Evolutionary conservation across 768 basidiomycete species (phyloP).

Genomic region (Asterophora parasitica): DNA sequence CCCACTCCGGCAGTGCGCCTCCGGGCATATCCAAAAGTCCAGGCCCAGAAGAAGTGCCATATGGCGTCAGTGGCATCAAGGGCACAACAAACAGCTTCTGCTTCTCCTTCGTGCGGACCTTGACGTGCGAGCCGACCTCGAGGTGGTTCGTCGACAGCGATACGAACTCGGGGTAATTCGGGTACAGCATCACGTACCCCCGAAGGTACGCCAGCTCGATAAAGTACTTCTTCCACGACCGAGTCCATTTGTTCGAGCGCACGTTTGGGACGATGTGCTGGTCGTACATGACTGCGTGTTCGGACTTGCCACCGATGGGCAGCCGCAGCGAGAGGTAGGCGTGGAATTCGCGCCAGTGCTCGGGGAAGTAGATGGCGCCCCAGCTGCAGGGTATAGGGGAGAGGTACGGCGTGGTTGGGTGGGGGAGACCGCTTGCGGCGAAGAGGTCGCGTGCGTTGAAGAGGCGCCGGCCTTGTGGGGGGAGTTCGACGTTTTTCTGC

Average conservation of each 20-base stretch:
- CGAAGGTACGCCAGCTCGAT: conserved; percentile 80
- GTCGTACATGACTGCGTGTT: conserved; percentile 34
- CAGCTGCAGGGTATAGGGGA: conserved; percentile 88
- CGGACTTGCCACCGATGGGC: conserved; percentile 26
- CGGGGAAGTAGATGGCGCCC: conserved; percentile 89
- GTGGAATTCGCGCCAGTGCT: conserved; percentile 87
- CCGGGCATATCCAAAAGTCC: conserved; percentile 59
- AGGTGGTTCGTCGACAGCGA: conserved; percentile 90
- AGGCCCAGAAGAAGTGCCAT: conserved; percentile 9
- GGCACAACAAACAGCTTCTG: conserved; percentile 65
- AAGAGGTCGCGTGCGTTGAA: conserved; percentile 69
- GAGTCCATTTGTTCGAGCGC: conserved; percentile 76
- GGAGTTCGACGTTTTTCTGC: conserved; percentile 76
- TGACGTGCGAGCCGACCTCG: conserved; percentile 80
- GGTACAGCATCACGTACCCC: conserved; percentile 87
- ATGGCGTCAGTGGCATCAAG: conserved; percentile 40
- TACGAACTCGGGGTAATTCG: conserved; percentile 66
- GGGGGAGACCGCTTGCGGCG: conserved; percentile 28
- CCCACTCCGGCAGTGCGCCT: conserved; percentile 45
- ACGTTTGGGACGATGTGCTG: conserved; percentile 61
- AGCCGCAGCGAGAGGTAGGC: conserved; percentile 67
- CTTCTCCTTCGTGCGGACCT: conserved; percentile 52
- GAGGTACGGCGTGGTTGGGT: conserved; percentile 65
- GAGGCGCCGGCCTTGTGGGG: conserved; percentile 55
- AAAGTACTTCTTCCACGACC: conserved; percentile 87